These are phyloP conservation scores for Simmondsia chinensis DNA, from an alignment of 148 eudicot genomes.

Conservation along the genomic window DNA sequence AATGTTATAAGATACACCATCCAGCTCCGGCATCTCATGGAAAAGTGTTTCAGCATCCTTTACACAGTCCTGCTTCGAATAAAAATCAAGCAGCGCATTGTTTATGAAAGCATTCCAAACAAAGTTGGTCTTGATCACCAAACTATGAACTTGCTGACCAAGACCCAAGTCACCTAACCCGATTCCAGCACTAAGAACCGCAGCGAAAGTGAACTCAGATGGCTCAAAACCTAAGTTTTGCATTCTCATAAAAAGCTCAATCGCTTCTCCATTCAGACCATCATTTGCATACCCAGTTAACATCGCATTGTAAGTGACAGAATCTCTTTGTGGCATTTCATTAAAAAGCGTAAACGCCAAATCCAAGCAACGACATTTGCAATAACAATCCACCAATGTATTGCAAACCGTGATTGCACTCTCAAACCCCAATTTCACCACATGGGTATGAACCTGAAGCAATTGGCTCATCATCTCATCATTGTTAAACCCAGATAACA, in stretches of 20 bases:
- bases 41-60: slow-evolving; percentile 35
- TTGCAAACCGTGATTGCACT: slow-evolving; percentile 36
- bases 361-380: slow-evolving; percentile 45
- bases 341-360: slow-evolving; percentile 35
- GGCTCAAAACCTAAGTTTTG: slow-evolving; percentile 45
- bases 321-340: slow-evolving; percentile 42
- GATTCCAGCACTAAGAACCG: slow-evolving; percentile 42
- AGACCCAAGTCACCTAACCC: slow-evolving; percentile 36
- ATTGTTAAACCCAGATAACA: slow-evolving; percentile 52
- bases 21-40: slow-evolving; percentile 46
- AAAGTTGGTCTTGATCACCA: slow-evolving; percentile 42
- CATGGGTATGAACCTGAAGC: slow-evolving; percentile 55
- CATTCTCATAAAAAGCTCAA: slow-evolving; percentile 47
- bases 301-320: slow-evolving; percentile 58
- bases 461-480: slow-evolving; percentile 15
- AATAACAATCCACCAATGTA: slow-evolving; percentile 66
- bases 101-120: slow-evolving; percentile 45
- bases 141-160: slow-evolving; percentile 55
- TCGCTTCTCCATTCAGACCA: slow-evolving; percentile 33
- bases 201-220: slow-evolving; percentile 77
- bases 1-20: slow-evolving; percentile 64
- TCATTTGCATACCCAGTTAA: slow-evolving; percentile 52
- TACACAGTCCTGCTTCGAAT: slow-evolving; percentile 44
- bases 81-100: slow-evolving; percentile 66
- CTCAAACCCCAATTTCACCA: slow-evolving; percentile 41